A percentile compares a stretch with the other conserved stretches of the same genome.
Evolutionary conservation across 768 basidiomycete genomes (phyloP).

Genomic region (Lactarius sanguifluus): DNA sequence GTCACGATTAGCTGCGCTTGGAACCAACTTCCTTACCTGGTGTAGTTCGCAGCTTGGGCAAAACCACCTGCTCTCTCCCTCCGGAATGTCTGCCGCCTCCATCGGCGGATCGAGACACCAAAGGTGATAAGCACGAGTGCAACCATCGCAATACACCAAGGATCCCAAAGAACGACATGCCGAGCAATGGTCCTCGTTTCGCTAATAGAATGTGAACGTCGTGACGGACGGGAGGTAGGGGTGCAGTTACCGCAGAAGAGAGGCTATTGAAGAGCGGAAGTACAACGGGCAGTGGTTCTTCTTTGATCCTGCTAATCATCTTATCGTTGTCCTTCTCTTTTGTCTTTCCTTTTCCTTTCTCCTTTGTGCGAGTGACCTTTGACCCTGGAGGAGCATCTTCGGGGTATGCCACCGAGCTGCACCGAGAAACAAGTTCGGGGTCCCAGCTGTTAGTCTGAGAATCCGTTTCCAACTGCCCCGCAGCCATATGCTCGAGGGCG

Average conservation of each 20-base stretch:
- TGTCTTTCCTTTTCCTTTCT: slow-evolving; percentile 49
- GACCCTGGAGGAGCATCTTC: slow-evolving; percentile 31
- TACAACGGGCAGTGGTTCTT: slow-evolving; percentile 43
- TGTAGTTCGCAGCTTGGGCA: slow-evolving; percentile 69
- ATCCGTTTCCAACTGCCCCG: slow-evolving; percentile 50
- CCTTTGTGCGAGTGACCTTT: slow-evolving; percentile 24
- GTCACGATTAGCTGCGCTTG: slow-evolving; percentile 32
- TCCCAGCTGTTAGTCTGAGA: slow-evolving; percentile 56
- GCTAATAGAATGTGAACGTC: slow-evolving; percentile 34
- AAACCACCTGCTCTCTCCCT: slow-evolving; percentile 70
- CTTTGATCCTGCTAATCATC: slow-evolving; percentile 42
- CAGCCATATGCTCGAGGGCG: slow-evolving; percentile 43
- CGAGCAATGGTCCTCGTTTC: slow-evolving; percentile 85
- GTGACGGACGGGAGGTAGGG: slow-evolving; percentile 12
- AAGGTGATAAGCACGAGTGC: slow-evolving; percentile 93
- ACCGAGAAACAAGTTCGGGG: slow-evolving; percentile 60
- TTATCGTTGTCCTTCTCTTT: slow-evolving; percentile 38
- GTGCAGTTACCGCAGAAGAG: slow-evolving; percentile 40
- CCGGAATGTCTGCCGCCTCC: slow-evolving; percentile 82
- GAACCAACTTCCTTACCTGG: slow-evolving; percentile 47
- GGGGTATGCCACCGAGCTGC: slow-evolving; percentile 43
- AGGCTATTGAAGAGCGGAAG: slow-evolving; percentile 39
- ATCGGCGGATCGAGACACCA: slow-evolving; percentile 96
- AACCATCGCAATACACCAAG: slow-evolving; percentile 96
- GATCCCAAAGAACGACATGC: slow-evolving; percentile 79